Percentiles rank a stretch among this genome's conserved stretches.
These are phyloP conservation scores for Scolecobasidium constrictum DNA, from an alignment of 2,329 filamentous ascomycete species.

Conservation along the genomic window DNA sequence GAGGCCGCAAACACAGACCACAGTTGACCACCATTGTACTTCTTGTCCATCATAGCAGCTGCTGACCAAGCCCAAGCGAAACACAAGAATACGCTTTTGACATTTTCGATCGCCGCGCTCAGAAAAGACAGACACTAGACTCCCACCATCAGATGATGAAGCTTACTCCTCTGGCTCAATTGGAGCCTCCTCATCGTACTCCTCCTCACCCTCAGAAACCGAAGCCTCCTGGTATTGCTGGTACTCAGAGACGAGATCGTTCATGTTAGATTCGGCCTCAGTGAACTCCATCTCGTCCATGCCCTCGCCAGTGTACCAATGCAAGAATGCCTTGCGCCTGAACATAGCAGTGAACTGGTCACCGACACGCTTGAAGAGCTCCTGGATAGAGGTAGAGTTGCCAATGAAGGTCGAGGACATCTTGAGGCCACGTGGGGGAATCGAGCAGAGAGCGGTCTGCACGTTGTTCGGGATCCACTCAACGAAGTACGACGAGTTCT, in stretches of 20 bases:
- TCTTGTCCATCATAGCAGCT: too few species aligned
- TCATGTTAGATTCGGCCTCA: slow-evolving; percentile 99
- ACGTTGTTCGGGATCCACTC: slow-evolving; percentile 99
- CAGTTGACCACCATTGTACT: too few species aligned
- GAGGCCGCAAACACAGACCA: too few species aligned
- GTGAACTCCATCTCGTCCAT: slow-evolving; percentile 99
- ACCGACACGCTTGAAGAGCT: slow-evolving; percentile 99
- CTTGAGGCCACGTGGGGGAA: slow-evolving; percentile 93
- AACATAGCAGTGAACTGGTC: slow-evolving; percentile 99
- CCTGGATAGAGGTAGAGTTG: slow-evolving; percentile 99
- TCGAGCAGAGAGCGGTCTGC: slow-evolving; percentile 97
- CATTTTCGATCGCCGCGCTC: too few species aligned
- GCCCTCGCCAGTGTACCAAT: slow-evolving; percentile 99
- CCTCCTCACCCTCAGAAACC: slow-evolving; percentile 93
- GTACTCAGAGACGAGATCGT: slow-evolving; percentile 98
- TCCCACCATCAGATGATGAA: too few species aligned
- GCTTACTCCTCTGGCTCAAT: slow-evolving; percentile 58
- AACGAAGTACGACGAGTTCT: slow-evolving; percentile 99
- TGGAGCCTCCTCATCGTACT: slow-evolving; percentile 78
- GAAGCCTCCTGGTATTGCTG: slow-evolving; percentile 99
- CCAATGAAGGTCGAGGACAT: slow-evolving; percentile 99
- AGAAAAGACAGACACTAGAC: too few species aligned
- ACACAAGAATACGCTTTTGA: too few species aligned
- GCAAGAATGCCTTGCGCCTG: slow-evolving; percentile 99
- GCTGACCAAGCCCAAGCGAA: too few species aligned